phyloP scores from a whole-genome alignment of 2,329 filamentous ascomycete species.

The Bipolaris zeicola region DNA sequence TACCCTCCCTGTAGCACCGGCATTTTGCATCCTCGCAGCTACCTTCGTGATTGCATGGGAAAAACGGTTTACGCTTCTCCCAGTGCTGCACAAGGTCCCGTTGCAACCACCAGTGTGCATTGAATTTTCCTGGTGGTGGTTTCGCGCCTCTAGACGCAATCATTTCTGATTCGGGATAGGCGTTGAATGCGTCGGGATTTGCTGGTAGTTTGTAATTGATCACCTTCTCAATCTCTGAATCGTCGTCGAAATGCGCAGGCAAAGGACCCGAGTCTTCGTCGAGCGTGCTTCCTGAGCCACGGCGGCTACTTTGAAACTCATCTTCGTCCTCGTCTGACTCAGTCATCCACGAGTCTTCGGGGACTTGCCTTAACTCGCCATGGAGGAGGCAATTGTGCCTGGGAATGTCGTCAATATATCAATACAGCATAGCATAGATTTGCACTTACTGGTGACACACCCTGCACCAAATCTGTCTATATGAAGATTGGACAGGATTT shows the following conservation, averaged over 20 bases:
- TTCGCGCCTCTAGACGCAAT: constrained; percentile 1
- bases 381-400: constrained; percentile 50
- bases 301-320: constrained; percentile 7
- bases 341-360: constrained; percentile 17
- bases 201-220: constrained; percentile 33
- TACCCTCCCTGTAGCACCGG: constrained; percentile 63
- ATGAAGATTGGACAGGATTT: constrained; percentile 19
- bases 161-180: constrained; percentile 5
- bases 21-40: constrained; percentile 65
- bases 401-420: constrained; percentile 5
- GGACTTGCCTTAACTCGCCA: constrained; percentile 47
- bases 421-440: background rate
- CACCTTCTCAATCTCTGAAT: constrained; percentile 30
- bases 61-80: constrained; percentile 62
- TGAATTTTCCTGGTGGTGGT: constrained; percentile 22
- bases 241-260: constrained; percentile 20
- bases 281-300: constrained; percentile 1
- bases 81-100: constrained; percentile 59
- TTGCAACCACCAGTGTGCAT: constrained; percentile 24
- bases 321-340: constrained; percentile 8
- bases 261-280: background rate
- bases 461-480: constrained; percentile 32
- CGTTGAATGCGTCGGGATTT: constrained; percentile 20
- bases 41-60: constrained; percentile 72
- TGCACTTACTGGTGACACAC: constrained; percentile 41